These are phyloP conservation scores for Picea sitchensis DNA, from an alignment of 75 land plant species.

Conservation along the genomic window DNA sequence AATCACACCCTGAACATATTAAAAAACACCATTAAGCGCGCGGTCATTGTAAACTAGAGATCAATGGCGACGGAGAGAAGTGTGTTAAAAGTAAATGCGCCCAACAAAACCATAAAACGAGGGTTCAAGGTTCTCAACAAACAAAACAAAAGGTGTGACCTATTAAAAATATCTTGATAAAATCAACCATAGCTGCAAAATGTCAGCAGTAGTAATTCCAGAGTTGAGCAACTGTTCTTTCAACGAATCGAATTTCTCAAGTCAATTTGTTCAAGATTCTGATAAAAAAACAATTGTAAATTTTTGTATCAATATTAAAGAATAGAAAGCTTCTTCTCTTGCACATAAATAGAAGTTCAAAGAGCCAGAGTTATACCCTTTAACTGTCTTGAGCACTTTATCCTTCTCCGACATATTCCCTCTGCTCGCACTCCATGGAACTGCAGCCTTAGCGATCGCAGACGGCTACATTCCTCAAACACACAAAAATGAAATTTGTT, in stretches of 20 bases:
- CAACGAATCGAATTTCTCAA: slow-evolving; percentile 70
- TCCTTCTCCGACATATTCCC: too few relatives aligned
- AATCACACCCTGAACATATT: slow-evolving; percentile 45
- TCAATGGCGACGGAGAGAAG: neutral
- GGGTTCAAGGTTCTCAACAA: neutral
- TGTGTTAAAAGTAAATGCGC: neutral
- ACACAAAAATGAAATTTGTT: too few relatives aligned
- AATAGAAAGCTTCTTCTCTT: too few relatives aligned
- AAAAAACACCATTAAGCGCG: neutral
- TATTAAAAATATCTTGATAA: slow-evolving; percentile 17
- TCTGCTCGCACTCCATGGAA: too few relatives aligned
- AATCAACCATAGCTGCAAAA: slow-evolving; percentile 28
- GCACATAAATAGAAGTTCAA: too few relatives aligned
- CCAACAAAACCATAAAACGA: neutral
- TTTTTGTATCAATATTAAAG: too few relatives aligned
- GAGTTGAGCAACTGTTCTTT: slow-evolving; percentile 65
- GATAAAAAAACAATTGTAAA: too few relatives aligned
- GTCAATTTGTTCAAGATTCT: slow-evolving; percentile 81
- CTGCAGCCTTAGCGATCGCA: too few relatives aligned
- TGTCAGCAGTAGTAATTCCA: slow-evolving; percentile 73
- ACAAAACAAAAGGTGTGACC: neutral
- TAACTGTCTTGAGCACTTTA: neutral
- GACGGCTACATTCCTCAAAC: too few relatives aligned
- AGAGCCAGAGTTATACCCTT: too few relatives aligned
- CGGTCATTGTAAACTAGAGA: neutral